These are phyloP conservation scores for Kernera saxatilis DNA, from an alignment of 345 rosid species.

Conservation along the genomic window DNA sequence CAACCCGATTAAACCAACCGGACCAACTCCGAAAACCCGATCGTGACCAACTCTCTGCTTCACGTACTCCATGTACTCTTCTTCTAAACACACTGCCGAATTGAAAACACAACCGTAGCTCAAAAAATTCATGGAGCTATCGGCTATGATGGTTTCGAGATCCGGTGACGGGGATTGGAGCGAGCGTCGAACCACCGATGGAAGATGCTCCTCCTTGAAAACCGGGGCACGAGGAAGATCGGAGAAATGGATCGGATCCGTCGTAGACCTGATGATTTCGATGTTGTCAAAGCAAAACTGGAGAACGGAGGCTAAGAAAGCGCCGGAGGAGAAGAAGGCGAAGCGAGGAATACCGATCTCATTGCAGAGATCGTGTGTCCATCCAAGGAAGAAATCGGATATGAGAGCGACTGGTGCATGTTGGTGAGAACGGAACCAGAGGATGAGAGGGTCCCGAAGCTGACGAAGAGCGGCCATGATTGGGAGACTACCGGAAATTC, in stretches of 20 bases:
- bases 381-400: slow-evolving; percentile 43
- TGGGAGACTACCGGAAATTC: slow-evolving; percentile 37
- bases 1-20: slow-evolving; percentile 41
- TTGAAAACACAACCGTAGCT: slow-evolving; percentile 51
- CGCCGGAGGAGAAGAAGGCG: slow-evolving; percentile 42
- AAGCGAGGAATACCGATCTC: slow-evolving; percentile 38
- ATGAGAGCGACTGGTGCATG: slow-evolving; percentile 55
- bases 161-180: slow-evolving; percentile 19
- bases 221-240: slow-evolving; percentile 50
- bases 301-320: slow-evolving; percentile 27
- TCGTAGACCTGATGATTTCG: slow-evolving; percentile 4
- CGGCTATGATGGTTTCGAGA: slow-evolving; percentile 24
- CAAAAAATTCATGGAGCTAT: slow-evolving; percentile 23
- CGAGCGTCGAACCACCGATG: slow-evolving; percentile 29
- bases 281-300: slow-evolving; percentile 30
- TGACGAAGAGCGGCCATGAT: slow-evolving; percentile 38
- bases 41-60: slow-evolving; percentile 37
- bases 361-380: slow-evolving; percentile 44
- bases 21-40: slow-evolving; percentile 53
- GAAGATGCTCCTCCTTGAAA: slow-evolving; percentile 46
- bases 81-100: slow-evolving; percentile 42
- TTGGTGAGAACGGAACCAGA: slow-evolving; percentile 53
- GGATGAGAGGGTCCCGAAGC: slow-evolving; percentile 31
- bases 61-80: slow-evolving; percentile 32
- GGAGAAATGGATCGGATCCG: slow-evolving; percentile 29